Conservation (phyloP, 2,329 filamentous ascomycete genomes). For the Colletotrichum sp. region DNA sequence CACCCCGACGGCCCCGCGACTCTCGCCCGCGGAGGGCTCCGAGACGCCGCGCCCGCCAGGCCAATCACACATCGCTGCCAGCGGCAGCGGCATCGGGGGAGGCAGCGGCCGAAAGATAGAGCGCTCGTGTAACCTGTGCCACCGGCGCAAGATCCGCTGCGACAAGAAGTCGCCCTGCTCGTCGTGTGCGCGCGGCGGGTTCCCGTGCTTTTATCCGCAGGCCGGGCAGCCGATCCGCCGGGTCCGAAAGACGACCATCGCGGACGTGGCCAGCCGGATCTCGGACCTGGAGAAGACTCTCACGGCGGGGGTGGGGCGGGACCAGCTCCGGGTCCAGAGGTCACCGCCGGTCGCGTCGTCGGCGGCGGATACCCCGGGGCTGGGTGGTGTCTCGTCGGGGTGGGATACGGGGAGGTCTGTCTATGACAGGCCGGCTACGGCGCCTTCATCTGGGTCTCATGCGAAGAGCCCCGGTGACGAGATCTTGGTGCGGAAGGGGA, state of each 20-base stretch:
- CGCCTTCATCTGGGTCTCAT: background rate
- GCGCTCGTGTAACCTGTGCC: slow-evolving; percentile 36
- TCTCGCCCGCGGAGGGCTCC: background rate
- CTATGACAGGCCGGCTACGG: background rate
- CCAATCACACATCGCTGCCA: background rate
- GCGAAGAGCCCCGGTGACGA: slow-evolving; percentile 20
- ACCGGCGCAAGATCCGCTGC: slow-evolving; percentile 35
- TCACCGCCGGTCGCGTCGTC: background rate
- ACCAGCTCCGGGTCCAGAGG: background rate
- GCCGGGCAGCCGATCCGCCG: slow-evolving; percentile 27
- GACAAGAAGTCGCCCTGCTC: slow-evolving; percentile 34
- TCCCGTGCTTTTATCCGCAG: slow-evolving; percentile 34
- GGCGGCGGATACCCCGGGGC: background rate
- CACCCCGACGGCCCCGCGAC: background rate
- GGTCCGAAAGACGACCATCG: slow-evolving; percentile 26
- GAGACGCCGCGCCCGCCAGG: background rate
- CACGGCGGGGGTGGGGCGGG: background rate
- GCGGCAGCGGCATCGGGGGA: background rate
- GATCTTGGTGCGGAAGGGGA: slow-evolving; percentile 35
- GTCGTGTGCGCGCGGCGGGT: slow-evolving; percentile 25
- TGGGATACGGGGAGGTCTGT: background rate
- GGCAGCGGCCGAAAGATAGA: slow-evolving; percentile 5
- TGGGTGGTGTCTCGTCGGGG: background rate
- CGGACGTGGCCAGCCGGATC: slow-evolving; percentile 40
- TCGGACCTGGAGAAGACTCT: slow-evolving; percentile 36